Conservation (phyloP, 345 rosid species). For the Eucalyptus pauciflora region DNA sequence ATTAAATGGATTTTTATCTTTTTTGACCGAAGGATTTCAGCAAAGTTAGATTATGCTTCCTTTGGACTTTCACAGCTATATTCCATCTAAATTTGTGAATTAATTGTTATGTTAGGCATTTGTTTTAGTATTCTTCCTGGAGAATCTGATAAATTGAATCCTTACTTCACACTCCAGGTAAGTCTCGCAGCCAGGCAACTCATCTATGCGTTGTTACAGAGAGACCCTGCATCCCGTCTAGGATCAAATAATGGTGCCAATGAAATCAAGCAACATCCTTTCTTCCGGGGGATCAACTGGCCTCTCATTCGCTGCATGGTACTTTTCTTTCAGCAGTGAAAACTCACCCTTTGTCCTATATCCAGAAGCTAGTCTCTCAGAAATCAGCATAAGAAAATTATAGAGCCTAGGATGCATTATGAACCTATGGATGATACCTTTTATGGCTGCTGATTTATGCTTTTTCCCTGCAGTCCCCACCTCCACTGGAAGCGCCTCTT, state of each 20-base stretch:
- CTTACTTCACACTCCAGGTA: conserved; percentile 42
- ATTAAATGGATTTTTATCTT: neutral
- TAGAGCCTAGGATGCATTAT: neutral
- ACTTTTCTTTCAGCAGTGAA: neutral
- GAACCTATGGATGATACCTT: neutral
- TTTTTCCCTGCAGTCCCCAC: conserved; percentile 49
- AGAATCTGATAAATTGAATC: neutral
- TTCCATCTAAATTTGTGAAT: neutral
- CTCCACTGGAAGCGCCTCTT: conserved; percentile 57
- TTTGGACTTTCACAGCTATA: neutral
- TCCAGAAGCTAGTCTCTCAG: neutral
- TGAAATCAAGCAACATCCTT: conserved; percentile 85
- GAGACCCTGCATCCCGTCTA: conserved; percentile 66
- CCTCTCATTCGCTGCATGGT: conserved; percentile 93
- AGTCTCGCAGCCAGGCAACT: conserved; percentile 76
- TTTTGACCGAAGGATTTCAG: neutral
- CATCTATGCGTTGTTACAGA: conserved; percentile 53
- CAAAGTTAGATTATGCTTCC: neutral
- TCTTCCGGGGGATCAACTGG: conserved; percentile 87
- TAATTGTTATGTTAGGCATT: neutral
- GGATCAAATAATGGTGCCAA: conserved; percentile 76
- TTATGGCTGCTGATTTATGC: neutral
- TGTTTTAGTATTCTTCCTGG: neutral
- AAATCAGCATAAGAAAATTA: neutral
- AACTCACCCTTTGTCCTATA: neutral